phyloP scores from a whole-genome alignment of 2,329 filamentous ascomycete species.

The Moelleriella libera region DNA sequence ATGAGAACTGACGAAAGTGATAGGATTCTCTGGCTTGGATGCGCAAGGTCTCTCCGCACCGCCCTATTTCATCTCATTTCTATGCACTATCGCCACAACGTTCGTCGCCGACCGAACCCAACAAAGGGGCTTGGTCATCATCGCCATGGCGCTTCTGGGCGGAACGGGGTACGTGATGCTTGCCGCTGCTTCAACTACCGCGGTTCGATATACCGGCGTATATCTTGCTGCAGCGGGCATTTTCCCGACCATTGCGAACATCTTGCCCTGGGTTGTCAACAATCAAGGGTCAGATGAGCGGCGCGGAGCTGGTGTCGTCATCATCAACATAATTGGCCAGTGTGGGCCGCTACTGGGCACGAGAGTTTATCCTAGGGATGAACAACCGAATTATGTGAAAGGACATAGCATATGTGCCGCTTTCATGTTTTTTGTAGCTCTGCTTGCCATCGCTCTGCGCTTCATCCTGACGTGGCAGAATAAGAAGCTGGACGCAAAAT shows the following conservation, averaged over 20 bases:
- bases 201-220: constrained; percentile 3
- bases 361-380: constrained; percentile 2
- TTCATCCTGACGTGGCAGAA: constrained; percentile 4
- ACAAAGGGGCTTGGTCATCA: constrained; percentile 5
- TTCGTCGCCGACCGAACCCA: constrained; percentile 6
- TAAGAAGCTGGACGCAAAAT: constrained; percentile 2
- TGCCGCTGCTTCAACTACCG: background rate
- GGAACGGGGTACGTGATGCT: constrained; percentile 4
- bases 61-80: constrained; percentile 6
- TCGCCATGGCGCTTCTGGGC: constrained; percentile 4
- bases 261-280: constrained; percentile 4
- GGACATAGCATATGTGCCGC: constrained; percentile 3
- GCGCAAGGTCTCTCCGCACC: constrained; percentile 10
- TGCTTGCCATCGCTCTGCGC: constrained; percentile 5
- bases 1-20: background rate
- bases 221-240: constrained; percentile 3
- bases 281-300: constrained; percentile 5
- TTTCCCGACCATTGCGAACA: constrained; percentile 5
- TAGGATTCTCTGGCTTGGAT: constrained; percentile 7
- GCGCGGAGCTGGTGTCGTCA: constrained; percentile 3
- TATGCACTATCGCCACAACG: constrained; percentile 6
- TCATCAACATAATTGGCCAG: constrained; percentile 4
- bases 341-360: constrained; percentile 5
- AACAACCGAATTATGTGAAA: constrained; percentile 2
- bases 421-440: constrained; percentile 6